Evolutionary conservation across 2,329 filamentous ascomycete genomes (phyloP), one percentile per base, ranked within the genome.

Genomic region (Nigrospora osmanthi): DNA sequence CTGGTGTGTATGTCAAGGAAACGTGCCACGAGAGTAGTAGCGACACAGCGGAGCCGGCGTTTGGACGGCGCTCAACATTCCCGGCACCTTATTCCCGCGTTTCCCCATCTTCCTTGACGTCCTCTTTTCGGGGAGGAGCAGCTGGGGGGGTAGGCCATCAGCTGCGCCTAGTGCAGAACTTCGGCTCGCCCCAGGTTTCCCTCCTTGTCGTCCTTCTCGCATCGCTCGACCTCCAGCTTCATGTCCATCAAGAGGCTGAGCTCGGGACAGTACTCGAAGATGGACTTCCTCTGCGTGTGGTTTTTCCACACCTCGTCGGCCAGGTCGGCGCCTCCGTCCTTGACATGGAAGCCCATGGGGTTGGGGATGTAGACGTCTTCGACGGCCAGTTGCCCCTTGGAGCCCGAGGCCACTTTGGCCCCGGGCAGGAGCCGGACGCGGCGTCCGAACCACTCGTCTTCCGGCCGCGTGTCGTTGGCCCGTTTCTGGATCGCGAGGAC

Each of bases 251-350:
- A 72, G 55, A 79, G 63, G 50, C 65, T 69, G 16, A 80, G 56
- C 57, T 80, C 76, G 2, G 76, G 76, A 49, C 76, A 80, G 58
- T 79, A 80, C 15, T 71, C 62, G 49, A 76, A 72, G 19, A 77
- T 75, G 43, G 65, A 58, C 50, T 69, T 65, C 32, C 76, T 63
- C 48, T 67, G 62, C 2, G 52, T 54, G 2, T 58, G 59, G 41
- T 71, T 59, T 46, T 66, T 66, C 75, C 75, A 79, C 14, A 77
- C 68, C 3, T 55, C 60, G 17, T 67, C 65, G 16, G 64, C 54
- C 4, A 78, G 58, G 17, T 59, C 50, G 4, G 47, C 53, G 36
- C 73, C 70, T 11, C 72, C 66, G 35, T 69, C 64, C 23, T 65
- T 64, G 12, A 76, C 58, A 54, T 80, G 75, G 54, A 69, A 80